Conservation (phyloP, 257 asterid species). For the Dorcoceras hygrometricum region DNA sequence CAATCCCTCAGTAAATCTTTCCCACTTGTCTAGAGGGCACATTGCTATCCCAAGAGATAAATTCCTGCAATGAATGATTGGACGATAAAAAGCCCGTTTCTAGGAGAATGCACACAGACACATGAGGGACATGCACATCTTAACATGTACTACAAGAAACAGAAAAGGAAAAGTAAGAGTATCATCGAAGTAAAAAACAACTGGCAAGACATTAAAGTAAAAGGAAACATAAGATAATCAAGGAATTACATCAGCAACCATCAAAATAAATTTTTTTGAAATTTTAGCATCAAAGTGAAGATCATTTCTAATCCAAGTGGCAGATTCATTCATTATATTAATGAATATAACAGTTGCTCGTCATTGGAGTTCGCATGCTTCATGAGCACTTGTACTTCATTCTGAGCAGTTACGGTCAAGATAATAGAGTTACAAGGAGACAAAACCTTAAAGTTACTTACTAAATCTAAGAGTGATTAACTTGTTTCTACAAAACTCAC, state of each 20-base stretch:
- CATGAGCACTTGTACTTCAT: neutral
- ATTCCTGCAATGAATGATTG: constrained; percentile 50
- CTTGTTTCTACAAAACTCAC: constrained; percentile 38
- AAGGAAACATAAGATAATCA: constrained; percentile 8
- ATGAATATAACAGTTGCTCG: constrained; percentile 2
- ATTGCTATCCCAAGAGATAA: constrained; percentile 69
- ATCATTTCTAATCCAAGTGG: neutral
- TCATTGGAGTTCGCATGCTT: neutral
- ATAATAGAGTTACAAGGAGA: neutral
- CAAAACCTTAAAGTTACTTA: neutral
- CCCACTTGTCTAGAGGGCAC: constrained; percentile 82
- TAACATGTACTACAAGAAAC: neutral
- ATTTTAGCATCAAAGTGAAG: constrained; percentile 7
- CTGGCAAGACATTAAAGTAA: neutral
- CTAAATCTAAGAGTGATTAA: neutral
- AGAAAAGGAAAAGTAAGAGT: too few species aligned
- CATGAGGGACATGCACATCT: constrained; percentile 4
- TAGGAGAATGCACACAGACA: neutral
- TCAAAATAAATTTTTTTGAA: neutral
- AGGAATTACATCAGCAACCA: constrained; percentile 4
- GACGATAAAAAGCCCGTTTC: constrained; percentile 21
- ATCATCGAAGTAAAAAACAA: neutral
- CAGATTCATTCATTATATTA: neutral
- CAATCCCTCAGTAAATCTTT: constrained; percentile 56
- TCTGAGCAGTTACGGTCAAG: constrained; percentile 12